These are phyloP conservation scores for Aspergillus ruber DNA, from an alignment of 2,329 filamentous ascomycete species.

Conservation along the genomic window DNA sequence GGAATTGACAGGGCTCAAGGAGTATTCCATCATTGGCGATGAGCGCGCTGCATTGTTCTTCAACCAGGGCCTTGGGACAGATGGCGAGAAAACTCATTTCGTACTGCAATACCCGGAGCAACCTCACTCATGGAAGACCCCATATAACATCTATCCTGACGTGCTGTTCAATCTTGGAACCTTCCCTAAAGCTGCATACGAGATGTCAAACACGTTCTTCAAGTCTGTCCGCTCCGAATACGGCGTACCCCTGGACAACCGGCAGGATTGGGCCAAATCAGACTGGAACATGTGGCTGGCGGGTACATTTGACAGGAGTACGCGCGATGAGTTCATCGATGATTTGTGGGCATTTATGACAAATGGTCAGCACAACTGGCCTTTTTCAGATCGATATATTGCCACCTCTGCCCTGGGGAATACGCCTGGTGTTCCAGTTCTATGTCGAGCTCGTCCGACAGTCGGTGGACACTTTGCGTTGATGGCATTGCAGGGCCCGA, in stretches of 20 bases:
- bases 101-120: slow-evolving; percentile 34
- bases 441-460: slow-evolving; percentile 36
- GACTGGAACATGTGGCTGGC: slow-evolving; percentile 43
- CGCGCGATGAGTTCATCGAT: slow-evolving; percentile 30
- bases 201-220: slow-evolving; percentile 34
- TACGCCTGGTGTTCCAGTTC: slow-evolving; percentile 24
- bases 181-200: slow-evolving; percentile 30
- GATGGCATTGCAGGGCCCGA: slow-evolving; percentile 31
- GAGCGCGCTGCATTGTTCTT: slow-evolving; percentile 32
- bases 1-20: slow-evolving; percentile 27
- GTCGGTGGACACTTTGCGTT: slow-evolving; percentile 40
- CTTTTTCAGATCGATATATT: slow-evolving; percentile 40
- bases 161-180: slow-evolving; percentile 32
- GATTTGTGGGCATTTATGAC: slow-evolving; percentile 38
- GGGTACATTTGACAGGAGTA: slow-evolving; percentile 23
- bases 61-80: slow-evolving; percentile 27
- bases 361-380: slow-evolving; percentile 39
- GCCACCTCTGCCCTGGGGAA: slow-evolving; percentile 26
- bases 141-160: slow-evolving; percentile 40
- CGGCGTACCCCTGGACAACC: slow-evolving; percentile 36
- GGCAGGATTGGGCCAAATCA: slow-evolving; percentile 38
- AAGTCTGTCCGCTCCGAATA: slow-evolving; percentile 27
- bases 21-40: slow-evolving; percentile 32
- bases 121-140: slow-evolving; percentile 28
- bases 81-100: slow-evolving; percentile 34